Evolutionary conservation across 352 stramenopile species (phyloP), one percentile per base, ranked within the genome.

Genomic region (Peronospora destructor): DNA sequence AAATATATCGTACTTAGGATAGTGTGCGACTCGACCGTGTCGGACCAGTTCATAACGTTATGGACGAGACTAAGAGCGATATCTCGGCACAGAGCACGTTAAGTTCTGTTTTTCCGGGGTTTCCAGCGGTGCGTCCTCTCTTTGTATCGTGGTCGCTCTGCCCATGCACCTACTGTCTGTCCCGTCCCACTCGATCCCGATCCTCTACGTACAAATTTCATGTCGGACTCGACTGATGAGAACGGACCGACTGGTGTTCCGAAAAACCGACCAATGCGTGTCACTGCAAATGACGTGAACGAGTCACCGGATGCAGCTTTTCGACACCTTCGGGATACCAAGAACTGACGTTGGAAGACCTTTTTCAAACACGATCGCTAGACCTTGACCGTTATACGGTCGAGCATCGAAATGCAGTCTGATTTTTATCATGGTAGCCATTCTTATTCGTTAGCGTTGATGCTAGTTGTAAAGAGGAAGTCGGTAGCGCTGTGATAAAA

Each of bases 171-270:
- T 17, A 66, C 64, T 33, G 46, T 60, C 14, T 56, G 69, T 8
- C 55, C 68, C 8, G 58, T 68, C 36, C 71, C 73, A 30, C 76
- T 69, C 4, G 60, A 83, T 47, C 68, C 73, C 2, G 71, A 57
- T 0, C 68, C 71, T 29, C 47, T 84, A n/a, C 71, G 73, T 10
- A 83, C 76, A 13, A 87, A 87, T 59, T 87, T 87, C 41, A 87
- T 69, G 45, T 76, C 73, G 0, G 56, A 55, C 1, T 60, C 56
- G 0, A 59, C 46, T 28, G 46, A 60, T 28, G 46, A 45, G 21
- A 61, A 34, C 16, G 34, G 30, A 14, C 43, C 25, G 25, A 59
- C 26, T 17, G 38, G 23, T 25, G 42, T 19, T 11, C 38, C 37
- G 30, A 38, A 12, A 29, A 42, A 19, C 9, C 45, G 39, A 11